Conservation (phyloP, 129 eudicot genomes). For the Flaveria brownii region DNA sequence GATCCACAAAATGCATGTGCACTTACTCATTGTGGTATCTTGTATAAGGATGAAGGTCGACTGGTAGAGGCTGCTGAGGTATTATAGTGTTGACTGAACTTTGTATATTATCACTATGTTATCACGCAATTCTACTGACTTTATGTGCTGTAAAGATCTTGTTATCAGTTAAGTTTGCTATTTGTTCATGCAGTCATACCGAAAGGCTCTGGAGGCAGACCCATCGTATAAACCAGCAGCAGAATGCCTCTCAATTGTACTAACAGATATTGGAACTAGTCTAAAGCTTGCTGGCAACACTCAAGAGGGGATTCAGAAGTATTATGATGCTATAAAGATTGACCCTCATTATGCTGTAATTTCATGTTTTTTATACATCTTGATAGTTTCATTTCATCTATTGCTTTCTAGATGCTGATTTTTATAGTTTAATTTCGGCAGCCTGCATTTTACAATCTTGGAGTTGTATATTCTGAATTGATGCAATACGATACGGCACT, state of each 20-base stretch:
- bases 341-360: constrained; percentile 94
- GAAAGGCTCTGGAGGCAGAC: constrained; percentile 81
- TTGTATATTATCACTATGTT: not conserved
- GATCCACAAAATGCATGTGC: constrained; percentile 96
- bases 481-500: constrained; percentile 98
- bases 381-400: constrained; percentile 2
- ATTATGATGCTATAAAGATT: constrained; percentile 89
- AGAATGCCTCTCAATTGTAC: constrained; percentile 84
- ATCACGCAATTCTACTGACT: not conserved
- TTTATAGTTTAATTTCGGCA: constrained; percentile 42
- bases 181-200: constrained; percentile 65
- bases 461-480: constrained; percentile 95
- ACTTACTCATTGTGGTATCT: constrained; percentile 86
- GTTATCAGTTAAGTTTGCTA: constrained; percentile 15
- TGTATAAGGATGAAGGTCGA: constrained; percentile 94
- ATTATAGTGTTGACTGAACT: constrained; percentile 27
- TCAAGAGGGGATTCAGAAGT: constrained; percentile 93
- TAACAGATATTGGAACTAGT: constrained; percentile 96
- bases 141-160: not conserved
- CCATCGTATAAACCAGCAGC: constrained; percentile 89
- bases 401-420: constrained; percentile 25
- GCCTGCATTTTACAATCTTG: constrained; percentile 99
- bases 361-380: constrained; percentile 21
- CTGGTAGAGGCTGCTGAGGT: constrained; percentile 98
- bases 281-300: constrained; percentile 98